Evolutionary conservation across 2,329 filamentous ascomycete species (phyloP).

Genomic region (Verticillium alfalfae): DNA sequence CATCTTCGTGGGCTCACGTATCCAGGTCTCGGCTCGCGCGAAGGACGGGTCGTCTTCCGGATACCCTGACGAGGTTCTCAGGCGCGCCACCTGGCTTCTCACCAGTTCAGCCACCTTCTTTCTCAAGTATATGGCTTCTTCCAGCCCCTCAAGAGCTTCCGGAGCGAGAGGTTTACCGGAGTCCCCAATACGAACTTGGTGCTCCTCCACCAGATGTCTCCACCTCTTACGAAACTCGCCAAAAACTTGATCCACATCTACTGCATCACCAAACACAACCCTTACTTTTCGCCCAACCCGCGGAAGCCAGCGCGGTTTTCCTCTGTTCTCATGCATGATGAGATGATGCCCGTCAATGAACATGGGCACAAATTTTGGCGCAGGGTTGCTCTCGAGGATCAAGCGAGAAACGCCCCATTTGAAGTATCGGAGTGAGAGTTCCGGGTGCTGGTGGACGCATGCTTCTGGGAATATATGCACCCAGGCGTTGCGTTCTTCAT

Average conservation of each 20-base stretch:
- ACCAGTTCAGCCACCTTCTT: conserved; percentile 76
- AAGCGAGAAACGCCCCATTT: conserved; percentile 94
- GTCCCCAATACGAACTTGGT: conserved; percentile 27
- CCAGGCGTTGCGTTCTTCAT: conserved; percentile 70
- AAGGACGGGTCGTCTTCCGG: conserved; percentile 76
- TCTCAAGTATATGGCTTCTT: conserved; percentile 66
- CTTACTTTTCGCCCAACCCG: conserved; percentile 64
- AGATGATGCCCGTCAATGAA: conserved; percentile 88
- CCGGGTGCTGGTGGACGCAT: conserved; percentile 81
- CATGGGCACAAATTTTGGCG: conserved; percentile 86
- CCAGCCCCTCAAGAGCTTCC: conserved; percentile 60
- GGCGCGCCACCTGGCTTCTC: conserved; percentile 72
- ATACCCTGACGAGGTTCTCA: conserved; percentile 66
- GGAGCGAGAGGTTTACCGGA: conserved; percentile 48
- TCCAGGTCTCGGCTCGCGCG: conserved; percentile 77
- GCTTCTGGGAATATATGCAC: conserved; percentile 96
- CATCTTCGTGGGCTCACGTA: conserved; percentile 40
- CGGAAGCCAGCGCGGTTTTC: conserved; percentile 76
- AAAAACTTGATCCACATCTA: conserved; percentile 71
- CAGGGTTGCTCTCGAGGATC: conserved; percentile 82
- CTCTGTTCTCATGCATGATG: conserved; percentile 80
- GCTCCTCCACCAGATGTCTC: conserved; percentile 55
- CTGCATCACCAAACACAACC: conserved; percentile 72
- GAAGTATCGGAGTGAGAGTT: conserved; percentile 85
- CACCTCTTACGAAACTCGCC: conserved; percentile 71